Evolutionary conservation across 495 filamentous ascomycete genomes (phyloP).

Genomic region (Bacidia gigantensis): DNA sequence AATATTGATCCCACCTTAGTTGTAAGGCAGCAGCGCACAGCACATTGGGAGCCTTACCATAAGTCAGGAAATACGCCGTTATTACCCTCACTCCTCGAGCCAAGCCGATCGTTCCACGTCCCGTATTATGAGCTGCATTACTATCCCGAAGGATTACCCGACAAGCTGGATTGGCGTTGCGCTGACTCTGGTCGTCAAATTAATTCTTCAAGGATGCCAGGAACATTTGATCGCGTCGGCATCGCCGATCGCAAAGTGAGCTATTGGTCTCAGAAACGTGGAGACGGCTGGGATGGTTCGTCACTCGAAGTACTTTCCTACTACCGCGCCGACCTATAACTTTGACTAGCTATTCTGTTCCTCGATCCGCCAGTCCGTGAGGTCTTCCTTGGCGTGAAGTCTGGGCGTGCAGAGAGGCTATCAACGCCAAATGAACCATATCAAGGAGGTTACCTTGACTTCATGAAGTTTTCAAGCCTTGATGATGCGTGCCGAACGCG

Average conservation of each 20-base stretch:
- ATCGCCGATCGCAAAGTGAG: not conserved
- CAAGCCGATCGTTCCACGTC: not conserved
- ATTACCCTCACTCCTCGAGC: not conserved
- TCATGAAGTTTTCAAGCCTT: not conserved
- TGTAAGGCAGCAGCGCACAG: not conserved
- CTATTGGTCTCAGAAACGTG: not conserved
- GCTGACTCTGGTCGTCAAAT: not conserved
- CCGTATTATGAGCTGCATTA: not conserved
- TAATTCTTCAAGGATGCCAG: not conserved
- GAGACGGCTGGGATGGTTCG: not conserved
- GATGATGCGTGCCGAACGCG: not conserved
- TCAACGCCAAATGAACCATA: not conserved
- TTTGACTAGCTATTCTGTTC: not conserved
- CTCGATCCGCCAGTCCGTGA: not conserved
- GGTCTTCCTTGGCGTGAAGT: not conserved
- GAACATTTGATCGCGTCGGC: not conserved
- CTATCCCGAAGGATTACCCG: not conserved
- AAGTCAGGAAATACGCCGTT: not conserved
- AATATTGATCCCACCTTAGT: not conserved
- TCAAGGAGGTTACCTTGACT: not conserved
- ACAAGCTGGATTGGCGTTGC: not conserved
- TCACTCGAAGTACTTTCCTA: not conserved
- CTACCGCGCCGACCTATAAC: not conserved
- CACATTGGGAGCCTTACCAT: not conserved
- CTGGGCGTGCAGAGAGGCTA: no score